A percentile compares a stretch with the other conserved stretches of the same genome.
These are phyloP conservation scores for Bipolaris bicolor DNA, from an alignment of 2,329 filamentous ascomycete genomes.

Conservation along the genomic window DNA sequence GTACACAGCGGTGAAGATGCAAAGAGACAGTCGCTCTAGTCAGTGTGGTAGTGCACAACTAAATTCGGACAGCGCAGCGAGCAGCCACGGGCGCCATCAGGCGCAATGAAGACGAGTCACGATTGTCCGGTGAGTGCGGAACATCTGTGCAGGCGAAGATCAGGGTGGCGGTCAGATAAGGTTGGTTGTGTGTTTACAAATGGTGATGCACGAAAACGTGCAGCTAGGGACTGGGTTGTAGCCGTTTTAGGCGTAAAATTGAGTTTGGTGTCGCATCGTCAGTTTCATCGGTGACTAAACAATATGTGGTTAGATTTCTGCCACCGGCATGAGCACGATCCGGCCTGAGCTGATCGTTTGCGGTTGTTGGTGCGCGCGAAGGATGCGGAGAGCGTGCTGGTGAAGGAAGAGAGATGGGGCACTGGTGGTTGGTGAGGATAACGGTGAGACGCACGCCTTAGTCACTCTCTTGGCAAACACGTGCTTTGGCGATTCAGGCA, in stretches of 20 bases:
- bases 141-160: slow-evolving; percentile 6
- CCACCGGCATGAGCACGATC: slow-evolving; percentile 27
- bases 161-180: slow-evolving; percentile 6
- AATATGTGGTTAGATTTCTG: slow-evolving; percentile 27
- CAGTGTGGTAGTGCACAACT: background rate
- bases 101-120: slow-evolving; percentile 2
- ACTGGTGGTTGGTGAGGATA: slow-evolving; percentile 2
- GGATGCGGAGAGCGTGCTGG: slow-evolving; percentile 4
- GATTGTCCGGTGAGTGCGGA: slow-evolving; percentile 5
- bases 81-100: background rate
- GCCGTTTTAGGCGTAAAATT: slow-evolving; percentile 25
- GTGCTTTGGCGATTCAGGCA: background rate
- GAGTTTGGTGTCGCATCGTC: slow-evolving; percentile 38
- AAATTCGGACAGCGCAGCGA: background rate
- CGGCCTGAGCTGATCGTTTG: slow-evolving; percentile 24
- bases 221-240: slow-evolving; percentile 29
- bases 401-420: slow-evolving; percentile 5
- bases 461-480: slow-evolving; percentile 12
- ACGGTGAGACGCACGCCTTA: background rate
- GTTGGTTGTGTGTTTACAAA: slow-evolving; percentile 16
- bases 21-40: background rate
- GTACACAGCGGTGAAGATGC: background rate
- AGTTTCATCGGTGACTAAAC: slow-evolving; percentile 38
- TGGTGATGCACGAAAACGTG: slow-evolving; percentile 26
- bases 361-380: slow-evolving; percentile 13